Evolutionary conservation across 164 flowering plant genomes (phyloP).

Genomic region (Stephania yunnanensis): DNA sequence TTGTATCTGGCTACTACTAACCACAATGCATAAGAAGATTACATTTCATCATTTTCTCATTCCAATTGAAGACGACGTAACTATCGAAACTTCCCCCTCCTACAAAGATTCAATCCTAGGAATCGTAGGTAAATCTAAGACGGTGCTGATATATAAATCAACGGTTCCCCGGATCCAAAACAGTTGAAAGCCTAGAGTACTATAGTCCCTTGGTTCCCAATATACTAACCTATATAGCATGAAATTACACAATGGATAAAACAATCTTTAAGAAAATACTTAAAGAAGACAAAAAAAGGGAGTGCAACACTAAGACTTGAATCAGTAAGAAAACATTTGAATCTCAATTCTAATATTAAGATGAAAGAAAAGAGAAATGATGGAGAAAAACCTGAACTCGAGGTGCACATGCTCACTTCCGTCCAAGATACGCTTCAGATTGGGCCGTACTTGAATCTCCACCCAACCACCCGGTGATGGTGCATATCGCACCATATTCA

Average conservation of each 20-base stretch:
- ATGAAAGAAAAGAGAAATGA: not conserved
- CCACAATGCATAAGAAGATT: no score
- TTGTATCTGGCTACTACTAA: no score
- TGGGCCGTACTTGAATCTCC: constrained; percentile 75
- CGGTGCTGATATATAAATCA: not conserved
- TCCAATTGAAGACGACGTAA: not conserved
- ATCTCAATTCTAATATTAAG: not conserved
- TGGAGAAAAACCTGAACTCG: constrained; percentile 68
- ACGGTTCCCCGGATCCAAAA: not conserved
- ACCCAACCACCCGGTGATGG: constrained; percentile 95
- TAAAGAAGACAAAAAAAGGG: not conserved
- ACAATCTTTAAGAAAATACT: not conserved
- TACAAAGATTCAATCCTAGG: not conserved
- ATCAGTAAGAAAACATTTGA: not conserved
- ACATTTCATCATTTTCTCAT: not conserved
- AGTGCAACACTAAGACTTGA: not conserved
- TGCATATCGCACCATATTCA: constrained; percentile 74
- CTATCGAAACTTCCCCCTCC: not conserved
- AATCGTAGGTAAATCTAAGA: not conserved
- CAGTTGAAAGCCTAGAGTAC: not conserved
- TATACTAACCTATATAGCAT: not conserved
- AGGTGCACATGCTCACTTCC: constrained; percentile 37
- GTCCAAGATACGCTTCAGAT: constrained; percentile 46
- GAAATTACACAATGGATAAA: not conserved
- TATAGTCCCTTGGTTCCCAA: not conserved